Percentiles rank a stretch among this genome's conserved stretches.
phyloP scores from a whole-genome alignment of 2,329 filamentous ascomycete genomes.

The Claviceps quebecensis region DNA sequence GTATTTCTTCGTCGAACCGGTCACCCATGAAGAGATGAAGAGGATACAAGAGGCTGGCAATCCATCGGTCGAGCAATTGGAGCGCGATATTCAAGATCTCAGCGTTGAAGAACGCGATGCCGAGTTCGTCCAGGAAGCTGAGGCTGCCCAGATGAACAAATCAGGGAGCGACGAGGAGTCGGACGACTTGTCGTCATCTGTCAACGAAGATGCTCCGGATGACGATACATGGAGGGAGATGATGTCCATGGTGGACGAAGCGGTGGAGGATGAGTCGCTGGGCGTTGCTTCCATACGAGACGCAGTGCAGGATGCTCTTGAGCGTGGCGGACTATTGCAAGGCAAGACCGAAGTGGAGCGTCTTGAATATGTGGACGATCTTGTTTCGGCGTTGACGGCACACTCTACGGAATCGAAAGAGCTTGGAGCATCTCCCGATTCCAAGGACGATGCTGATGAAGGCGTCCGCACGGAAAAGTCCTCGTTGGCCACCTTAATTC shows the following conservation, averaged over 20 bases:
- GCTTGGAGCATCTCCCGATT: conserved; percentile 6
- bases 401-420: conserved; percentile 16
- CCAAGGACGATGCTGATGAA: conserved; percentile 7
- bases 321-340: conserved; percentile 37
- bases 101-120: conserved; percentile 18
- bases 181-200: conserved; percentile 10
- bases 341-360: conserved; percentile 31
- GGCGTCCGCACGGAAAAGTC: conserved; percentile 6
- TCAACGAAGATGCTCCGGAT: conserved; percentile 13
- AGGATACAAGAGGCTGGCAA: conserved; percentile 57
- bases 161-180: conserved; percentile 10
- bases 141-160: conserved; percentile 9
- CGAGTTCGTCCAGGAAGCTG: conserved; percentile 8
- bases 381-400: conserved; percentile 33
- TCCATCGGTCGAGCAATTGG: conserved; percentile 52
- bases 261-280: conserved; percentile 42
- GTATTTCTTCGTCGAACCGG: conserved; percentile 82
- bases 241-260: conserved; percentile 39
- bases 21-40: conserved; percentile 57
- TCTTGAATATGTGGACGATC: conserved; percentile 32
- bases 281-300: conserved; percentile 38
- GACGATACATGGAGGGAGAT: conserved; percentile 38
- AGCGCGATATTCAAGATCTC: conserved; percentile 45
- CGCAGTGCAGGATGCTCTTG: conserved; percentile 39
- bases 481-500: conserved; percentile 35